phyloP scores from a whole-genome alignment of 1,139 yeast genomes.

The Meyerozyma athensensis region DNA sequence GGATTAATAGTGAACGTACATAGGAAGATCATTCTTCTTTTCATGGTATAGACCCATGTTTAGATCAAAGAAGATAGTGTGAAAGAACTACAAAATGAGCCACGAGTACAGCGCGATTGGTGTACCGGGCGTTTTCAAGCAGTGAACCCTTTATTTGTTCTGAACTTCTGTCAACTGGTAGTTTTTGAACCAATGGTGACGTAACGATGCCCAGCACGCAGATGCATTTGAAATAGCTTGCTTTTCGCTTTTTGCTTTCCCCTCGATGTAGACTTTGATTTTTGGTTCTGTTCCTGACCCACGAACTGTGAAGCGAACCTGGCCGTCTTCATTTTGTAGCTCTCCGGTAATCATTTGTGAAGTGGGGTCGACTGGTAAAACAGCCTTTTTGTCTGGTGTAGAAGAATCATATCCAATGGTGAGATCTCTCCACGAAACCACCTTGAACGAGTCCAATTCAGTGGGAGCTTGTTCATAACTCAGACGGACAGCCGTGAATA shows the following conservation, averaged over 20 bases:
- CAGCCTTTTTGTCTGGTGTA: slow-evolving; percentile 54
- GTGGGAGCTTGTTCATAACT: slow-evolving; percentile 35
- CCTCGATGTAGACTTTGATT: slow-evolving; percentile 86
- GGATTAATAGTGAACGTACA: slow-evolving; percentile 21
- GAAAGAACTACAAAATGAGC: slow-evolving; percentile 1
- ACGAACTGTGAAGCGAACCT: slow-evolving; percentile 74
- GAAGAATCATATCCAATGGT: slow-evolving; percentile 77
- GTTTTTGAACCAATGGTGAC: slow-evolving; percentile 50
- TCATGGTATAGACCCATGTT: slow-evolving; percentile 30
- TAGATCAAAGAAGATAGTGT: slow-evolving; percentile 1
- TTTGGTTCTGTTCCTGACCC: slow-evolving; percentile 98
- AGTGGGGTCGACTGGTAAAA: slow-evolving; percentile 61
- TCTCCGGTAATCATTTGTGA: slow-evolving; percentile 85
- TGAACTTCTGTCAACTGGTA: slow-evolving; percentile 33
- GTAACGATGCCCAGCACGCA: slow-evolving; percentile 64
- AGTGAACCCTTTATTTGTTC: background rate
- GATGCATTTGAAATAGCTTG: slow-evolving; percentile 51
- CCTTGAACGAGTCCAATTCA: slow-evolving; percentile 48
- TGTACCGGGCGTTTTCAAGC: background rate
- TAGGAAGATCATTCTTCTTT: slow-evolving; percentile 46
- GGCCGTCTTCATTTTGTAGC: slow-evolving; percentile 22
- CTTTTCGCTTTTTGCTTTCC: slow-evolving; percentile 42
- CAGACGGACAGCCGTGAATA: slow-evolving; percentile 50
- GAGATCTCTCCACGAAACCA: slow-evolving; percentile 74
- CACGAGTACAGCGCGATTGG: background rate